Conservation (phyloP, 352 stramenopile species). For the Globisporangium abappressorium region DNA sequence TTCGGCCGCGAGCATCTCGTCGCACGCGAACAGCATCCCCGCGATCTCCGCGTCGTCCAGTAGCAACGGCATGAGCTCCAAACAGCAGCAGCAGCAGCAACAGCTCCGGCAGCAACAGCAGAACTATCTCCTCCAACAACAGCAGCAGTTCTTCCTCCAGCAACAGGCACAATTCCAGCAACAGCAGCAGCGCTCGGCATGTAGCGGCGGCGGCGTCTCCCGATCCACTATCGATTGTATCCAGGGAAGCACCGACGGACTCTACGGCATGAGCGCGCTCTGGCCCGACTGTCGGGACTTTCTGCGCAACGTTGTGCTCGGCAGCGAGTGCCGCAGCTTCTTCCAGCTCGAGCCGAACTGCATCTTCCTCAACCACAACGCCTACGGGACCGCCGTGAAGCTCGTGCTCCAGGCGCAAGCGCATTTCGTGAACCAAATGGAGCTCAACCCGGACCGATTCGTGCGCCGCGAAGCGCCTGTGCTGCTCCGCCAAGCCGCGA, state of each 20-base stretch:
- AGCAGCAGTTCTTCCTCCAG: conserved; percentile 16
- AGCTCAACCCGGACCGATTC: conserved; percentile 85
- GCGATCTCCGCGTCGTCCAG: not conserved
- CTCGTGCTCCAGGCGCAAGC: conserved; percentile 79
- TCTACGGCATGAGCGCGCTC: conserved; percentile 64
- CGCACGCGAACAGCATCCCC: conserved; percentile 16
- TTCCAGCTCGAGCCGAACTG: conserved; percentile 81
- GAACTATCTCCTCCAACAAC: conserved; percentile 2
- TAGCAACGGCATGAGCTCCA: conserved; percentile 11
- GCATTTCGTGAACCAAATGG: conserved; percentile 87
- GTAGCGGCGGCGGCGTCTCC: not conserved
- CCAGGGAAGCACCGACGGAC: not conserved
- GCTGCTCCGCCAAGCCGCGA: conserved; percentile 61
- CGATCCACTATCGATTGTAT: not conserved
- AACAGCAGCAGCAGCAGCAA: conserved; percentile 17
- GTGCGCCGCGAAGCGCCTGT: conserved; percentile 61
- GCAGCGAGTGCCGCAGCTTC: conserved; percentile 61
- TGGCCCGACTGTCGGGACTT: conserved; percentile 61
- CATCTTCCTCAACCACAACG: conserved; percentile 84
- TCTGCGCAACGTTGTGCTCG: conserved; percentile 58
- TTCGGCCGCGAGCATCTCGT: conserved; percentile 8
- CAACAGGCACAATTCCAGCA: conserved; percentile 14
- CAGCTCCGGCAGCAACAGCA: conserved; percentile 19
- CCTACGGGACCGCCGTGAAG: conserved; percentile 71
- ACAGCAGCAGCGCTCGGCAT: conserved; percentile 12